Percentiles rank a stretch among this genome's conserved stretches.
Evolutionary conservation across 1,284 basidiomycete genomes (phyloP).

Genomic region (Leccinum ponderosum): DNA sequence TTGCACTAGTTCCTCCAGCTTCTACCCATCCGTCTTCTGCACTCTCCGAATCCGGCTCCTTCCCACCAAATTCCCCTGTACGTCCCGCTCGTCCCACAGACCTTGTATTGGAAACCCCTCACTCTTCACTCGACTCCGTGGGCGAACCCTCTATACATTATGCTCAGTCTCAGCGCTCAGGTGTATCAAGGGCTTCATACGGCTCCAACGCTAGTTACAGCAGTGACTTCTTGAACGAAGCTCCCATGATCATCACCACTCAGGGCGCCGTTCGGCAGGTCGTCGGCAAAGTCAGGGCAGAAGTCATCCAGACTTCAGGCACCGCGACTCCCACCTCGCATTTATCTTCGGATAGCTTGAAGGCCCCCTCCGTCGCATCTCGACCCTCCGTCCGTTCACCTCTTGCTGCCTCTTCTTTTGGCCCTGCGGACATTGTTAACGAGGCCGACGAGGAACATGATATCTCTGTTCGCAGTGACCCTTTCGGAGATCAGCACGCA

Average conservation of each 20-base stretch:
- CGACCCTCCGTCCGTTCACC: conserved; percentile 60
- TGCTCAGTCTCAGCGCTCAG: conserved; percentile 54
- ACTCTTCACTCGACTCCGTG: conserved; percentile 55
- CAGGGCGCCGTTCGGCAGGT: conserved; percentile 69
- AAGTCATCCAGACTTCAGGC: conserved; percentile 66
- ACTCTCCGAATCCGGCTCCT: conserved; percentile 25
- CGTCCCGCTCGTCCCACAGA: conserved; percentile 66
- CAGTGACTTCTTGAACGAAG: conserved; percentile 76
- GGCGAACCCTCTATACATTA: conserved; percentile 41
- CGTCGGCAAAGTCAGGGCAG: conserved; percentile 72
- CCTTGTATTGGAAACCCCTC: conserved; percentile 59
- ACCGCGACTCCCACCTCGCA: conserved; percentile 34
- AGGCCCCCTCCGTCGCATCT: conserved; percentile 38
- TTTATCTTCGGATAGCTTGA: conserved; percentile 39
- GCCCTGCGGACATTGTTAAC: conserved; percentile 60
- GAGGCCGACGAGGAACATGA: conserved; percentile 52
- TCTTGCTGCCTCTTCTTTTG: conserved; percentile 69
- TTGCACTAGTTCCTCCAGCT: conserved; percentile 71
- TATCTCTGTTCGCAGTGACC: conserved; percentile 44
- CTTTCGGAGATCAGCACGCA: conserved; percentile 64
- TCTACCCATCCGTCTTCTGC: conserved; percentile 35
- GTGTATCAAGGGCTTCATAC: conserved; percentile 64
- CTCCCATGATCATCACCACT: conserved; percentile 75
- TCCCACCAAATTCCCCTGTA: conserved; percentile 44
- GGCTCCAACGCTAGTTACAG: conserved; percentile 72